Percentiles rank a stretch among this genome's conserved stretches.
Conservation (phyloP, 345 rosid genomes). For the Toxicodendron radicans region DNA sequence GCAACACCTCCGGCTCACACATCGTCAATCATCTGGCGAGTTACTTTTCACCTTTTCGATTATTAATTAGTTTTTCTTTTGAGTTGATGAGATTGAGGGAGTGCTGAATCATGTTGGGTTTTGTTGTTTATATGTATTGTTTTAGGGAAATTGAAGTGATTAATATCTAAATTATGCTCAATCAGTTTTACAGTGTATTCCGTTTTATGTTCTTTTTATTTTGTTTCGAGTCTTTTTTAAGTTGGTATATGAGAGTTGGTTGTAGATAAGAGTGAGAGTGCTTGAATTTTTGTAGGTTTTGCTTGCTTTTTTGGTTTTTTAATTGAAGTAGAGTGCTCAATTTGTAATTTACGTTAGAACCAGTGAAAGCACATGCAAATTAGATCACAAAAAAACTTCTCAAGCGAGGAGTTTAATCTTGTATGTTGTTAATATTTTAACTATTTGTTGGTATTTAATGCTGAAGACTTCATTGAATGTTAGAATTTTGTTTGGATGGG, state of each 20-base stretch:
- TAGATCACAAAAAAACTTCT: background rate
- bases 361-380: background rate
- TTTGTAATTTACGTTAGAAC: background rate
- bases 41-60: constrained; percentile 13
- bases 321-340: background rate
- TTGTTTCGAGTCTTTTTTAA: background rate
- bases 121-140: background rate
- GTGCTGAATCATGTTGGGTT: background rate
- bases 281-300: too few species aligned
- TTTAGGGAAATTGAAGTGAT: background rate
- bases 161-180: too few species aligned
- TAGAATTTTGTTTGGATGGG: background rate
- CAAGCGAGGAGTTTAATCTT: background rate
- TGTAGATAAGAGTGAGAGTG: too few species aligned
- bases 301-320: too few species aligned
- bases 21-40: constrained; percentile 97
- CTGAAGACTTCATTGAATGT: background rate
- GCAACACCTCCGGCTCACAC: constrained; percentile 98
- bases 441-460: background rate
- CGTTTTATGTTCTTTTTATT: background rate
- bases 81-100: background rate
- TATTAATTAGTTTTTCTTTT: background rate
- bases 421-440: background rate
- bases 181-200: too few species aligned
- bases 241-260: too few species aligned